Conservation (phyloP, 1,284 basidiomycete genomes). For the Mycena sp. region DNA sequence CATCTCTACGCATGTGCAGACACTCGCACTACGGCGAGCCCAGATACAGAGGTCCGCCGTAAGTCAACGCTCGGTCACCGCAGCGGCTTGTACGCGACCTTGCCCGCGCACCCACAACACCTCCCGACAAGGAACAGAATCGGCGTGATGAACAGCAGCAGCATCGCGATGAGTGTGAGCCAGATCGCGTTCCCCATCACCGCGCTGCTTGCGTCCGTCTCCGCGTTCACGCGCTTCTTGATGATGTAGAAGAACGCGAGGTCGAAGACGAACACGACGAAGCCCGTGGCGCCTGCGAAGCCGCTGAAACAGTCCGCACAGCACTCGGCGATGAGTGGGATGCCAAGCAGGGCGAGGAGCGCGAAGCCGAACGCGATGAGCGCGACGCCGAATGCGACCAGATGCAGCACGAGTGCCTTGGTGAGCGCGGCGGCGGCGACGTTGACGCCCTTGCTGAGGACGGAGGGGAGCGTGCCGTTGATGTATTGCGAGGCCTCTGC, state of each 20-base stretch:
- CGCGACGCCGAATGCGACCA: constrained; percentile 27
- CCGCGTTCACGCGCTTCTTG: constrained; percentile 23
- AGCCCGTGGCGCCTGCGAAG: constrained; percentile 28
- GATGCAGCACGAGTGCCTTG: constrained; percentile 27
- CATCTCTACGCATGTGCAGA: no score
- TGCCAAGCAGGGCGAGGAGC: constrained; percentile 24
- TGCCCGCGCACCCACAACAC: constrained; percentile 22
- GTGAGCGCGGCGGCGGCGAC: constrained; percentile 28
- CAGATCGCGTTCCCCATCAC: constrained; percentile 29
- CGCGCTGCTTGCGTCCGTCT: constrained; percentile 9
- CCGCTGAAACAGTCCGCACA: constrained; percentile 29
- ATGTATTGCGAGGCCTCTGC: constrained; percentile 28
- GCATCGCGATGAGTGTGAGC: constrained; percentile 27
- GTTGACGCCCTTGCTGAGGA: constrained; percentile 18
- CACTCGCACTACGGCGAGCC: no score
- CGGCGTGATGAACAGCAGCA: constrained; percentile 26
- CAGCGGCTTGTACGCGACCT: constrained; percentile 25
- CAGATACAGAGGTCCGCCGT: no score
- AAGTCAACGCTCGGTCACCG: no score
- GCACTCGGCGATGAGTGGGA: constrained; percentile 29
- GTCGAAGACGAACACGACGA: constrained; percentile 30
- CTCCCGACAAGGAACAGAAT: constrained; percentile 27
- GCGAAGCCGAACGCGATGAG: constrained; percentile 24
- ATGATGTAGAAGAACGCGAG: constrained; percentile 29
- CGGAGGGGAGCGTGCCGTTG: constrained; percentile 25